phyloP scores from a whole-genome alignment of 2,329 filamentous ascomycete genomes.

The Leptographium galeiforme region DNA sequence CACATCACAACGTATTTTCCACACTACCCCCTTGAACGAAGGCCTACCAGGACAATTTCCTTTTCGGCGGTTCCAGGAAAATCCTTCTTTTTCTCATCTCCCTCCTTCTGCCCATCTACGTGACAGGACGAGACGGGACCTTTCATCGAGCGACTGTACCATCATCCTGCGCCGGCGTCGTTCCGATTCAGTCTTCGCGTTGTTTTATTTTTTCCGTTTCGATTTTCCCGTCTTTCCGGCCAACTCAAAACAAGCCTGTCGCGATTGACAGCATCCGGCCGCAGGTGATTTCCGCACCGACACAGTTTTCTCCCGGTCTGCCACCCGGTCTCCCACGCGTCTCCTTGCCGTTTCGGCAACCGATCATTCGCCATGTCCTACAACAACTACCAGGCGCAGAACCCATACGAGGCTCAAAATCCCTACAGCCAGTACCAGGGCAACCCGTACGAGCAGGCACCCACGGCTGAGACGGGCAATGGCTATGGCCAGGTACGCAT shows the following conservation, averaged over 20 bases:
- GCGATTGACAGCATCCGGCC: not conserved
- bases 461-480: not conserved
- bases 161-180: not conserved
- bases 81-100: not conserved
- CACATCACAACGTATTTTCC: not conserved
- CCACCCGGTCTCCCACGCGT: not conserved
- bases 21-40: not conserved
- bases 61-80: not conserved
- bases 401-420: not conserved
- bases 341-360: not conserved
- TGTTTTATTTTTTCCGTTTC: not conserved
- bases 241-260: not conserved
- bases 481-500: conserved; percentile 2
- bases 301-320: not conserved
- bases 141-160: not conserved
- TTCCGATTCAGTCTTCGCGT: not conserved
- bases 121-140: not conserved
- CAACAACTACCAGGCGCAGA: conserved; percentile 1
- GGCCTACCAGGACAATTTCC: not conserved
- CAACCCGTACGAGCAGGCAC: conserved; percentile 2
- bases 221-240: not conserved
- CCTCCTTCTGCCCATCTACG: not conserved
- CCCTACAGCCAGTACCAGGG: not conserved
- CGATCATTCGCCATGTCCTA: conserved; percentile 2
- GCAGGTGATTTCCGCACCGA: not conserved